Base-by-base conservation (phyloP, 108 stramenopile species). In the Parietichytrium sp. region DNA sequence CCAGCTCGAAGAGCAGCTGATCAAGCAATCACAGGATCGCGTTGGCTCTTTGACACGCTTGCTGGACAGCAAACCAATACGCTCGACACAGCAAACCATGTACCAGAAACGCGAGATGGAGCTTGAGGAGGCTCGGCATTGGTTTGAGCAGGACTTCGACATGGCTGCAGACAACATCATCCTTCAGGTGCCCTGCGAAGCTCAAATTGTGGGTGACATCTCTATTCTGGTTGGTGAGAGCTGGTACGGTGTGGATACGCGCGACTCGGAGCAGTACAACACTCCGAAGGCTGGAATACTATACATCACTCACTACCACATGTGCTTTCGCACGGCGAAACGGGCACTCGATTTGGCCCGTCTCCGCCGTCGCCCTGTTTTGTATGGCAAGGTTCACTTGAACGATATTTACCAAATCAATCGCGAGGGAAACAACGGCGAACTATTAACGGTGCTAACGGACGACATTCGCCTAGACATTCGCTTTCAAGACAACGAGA, bases 111-210 rank as follows among this genome's bases (percentile, higher is more conserved):
- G 61, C 8, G 61, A 33, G 3, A 42, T 45, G 33, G 25, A 45
- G 6, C 45, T 42, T 1, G 38, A 31, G 61, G 38, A 72, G 33
- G 20, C 61, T 16, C 61, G 61, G 10, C 61, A 42, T 42, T 72
- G 61, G 61, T 72, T 72, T 42, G 38, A 72, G 61, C 61, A 72
- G 20, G 61, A 72, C 3, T 72, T 72, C 45, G 61, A 72, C 61
- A 72, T 72, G 61, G 61, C 36, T n/a, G 36, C 36, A n/a, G 61
- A 72, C 61, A 45, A 33, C 45, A 42, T 72, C 61, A 72, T 72
- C 3, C 6, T 25, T 20, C 10, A 72, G 20, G 0, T 2, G 15
- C 0, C 29, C 6, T 72, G 61, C 33, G n/a, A 42, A 16, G 61
- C 61, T 0, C 61, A 72, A 15, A 36, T 72, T 20, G 3, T 72